A percentile compares a stretch with the other conserved stretches of the same genome.
These are phyloP conservation scores for Petunia secreta DNA, from an alignment of 257 asterid species.

Conservation along the genomic window DNA sequence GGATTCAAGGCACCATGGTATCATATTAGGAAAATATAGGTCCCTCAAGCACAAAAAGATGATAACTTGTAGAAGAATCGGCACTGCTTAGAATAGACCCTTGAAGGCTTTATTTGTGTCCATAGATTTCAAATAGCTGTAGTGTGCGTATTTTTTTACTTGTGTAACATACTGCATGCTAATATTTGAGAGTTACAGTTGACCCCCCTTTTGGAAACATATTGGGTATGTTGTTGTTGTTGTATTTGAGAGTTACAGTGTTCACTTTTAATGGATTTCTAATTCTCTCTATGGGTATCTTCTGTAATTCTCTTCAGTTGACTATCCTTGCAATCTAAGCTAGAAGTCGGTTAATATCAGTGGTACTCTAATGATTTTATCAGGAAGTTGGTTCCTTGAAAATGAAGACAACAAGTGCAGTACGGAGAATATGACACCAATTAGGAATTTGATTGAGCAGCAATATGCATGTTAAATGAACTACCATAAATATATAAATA, in stretches of 20 bases:
- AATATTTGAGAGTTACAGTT: neutral
- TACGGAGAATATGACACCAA: constrained; percentile 6
- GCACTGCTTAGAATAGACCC: neutral
- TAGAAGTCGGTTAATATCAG: neutral
- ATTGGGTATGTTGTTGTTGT: too few species aligned
- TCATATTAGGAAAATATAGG: too few species aligned
- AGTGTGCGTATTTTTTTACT: neutral
- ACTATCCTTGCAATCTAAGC: neutral
- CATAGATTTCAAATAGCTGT: neutral
- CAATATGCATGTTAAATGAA: constrained; percentile 1
- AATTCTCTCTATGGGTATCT: neutral
- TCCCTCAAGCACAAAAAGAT: neutral
- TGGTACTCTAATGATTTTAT: neutral
- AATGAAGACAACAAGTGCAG: neutral
- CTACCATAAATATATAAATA: neutral
- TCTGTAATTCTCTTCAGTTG: neutral
- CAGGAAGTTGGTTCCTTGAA: neutral
- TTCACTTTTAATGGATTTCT: neutral
- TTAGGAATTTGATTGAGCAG: neutral
- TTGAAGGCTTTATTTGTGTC: neutral
- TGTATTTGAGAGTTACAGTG: neutral
- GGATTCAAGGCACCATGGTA: too few species aligned
- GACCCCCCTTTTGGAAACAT: too few species aligned
- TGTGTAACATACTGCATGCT: neutral
- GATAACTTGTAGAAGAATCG: neutral